Percentiles rank a stretch among this genome's conserved stretches.
These are phyloP conservation scores for Hymenoscyphus albidus DNA, from an alignment of 2,329 filamentous ascomycete species.

Conservation along the genomic window DNA sequence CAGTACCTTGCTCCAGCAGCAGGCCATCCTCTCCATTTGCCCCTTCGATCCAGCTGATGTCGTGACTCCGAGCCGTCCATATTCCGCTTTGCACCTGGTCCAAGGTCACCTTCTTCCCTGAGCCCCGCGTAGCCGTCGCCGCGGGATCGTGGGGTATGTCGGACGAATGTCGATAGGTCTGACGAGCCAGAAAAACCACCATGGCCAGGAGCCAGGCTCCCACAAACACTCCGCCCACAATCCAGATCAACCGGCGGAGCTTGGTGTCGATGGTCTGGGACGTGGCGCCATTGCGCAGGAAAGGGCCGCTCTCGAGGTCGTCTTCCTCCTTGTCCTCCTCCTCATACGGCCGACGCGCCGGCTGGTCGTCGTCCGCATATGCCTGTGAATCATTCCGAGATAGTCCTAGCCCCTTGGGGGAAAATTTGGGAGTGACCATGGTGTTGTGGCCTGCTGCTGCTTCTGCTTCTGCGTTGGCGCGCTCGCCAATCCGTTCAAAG, in stretches of 20 bases:
- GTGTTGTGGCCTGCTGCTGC: constrained; percentile 19
- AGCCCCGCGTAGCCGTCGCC: constrained; percentile 57
- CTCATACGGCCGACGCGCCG: constrained; percentile 19
- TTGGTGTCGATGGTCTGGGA: constrained; percentile 59
- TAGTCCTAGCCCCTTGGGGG: constrained; percentile 10
- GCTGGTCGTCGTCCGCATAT: constrained; percentile 30
- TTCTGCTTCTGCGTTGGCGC: constrained; percentile 19
- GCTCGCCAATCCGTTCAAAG: constrained; percentile 69
- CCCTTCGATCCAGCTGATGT: constrained; percentile 73
- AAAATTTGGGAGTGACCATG: constrained; percentile 31
- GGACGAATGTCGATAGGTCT: constrained; percentile 63
- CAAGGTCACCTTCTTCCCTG: constrained; percentile 68
- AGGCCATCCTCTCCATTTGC: constrained; percentile 77
- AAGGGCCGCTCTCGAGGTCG: constrained; percentile 46
- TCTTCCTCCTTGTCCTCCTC: constrained; percentile 36
- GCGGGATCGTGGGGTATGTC: constrained; percentile 64
- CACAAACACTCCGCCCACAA: constrained; percentile 57
- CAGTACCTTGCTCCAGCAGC: constrained; percentile 66
- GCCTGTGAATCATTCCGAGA: constrained; percentile 22
- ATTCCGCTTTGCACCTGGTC: constrained; percentile 64
- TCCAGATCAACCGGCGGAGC: constrained; percentile 53
- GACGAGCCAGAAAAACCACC: constrained; percentile 60
- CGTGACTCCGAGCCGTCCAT: constrained; percentile 61
- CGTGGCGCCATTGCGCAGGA: constrained; percentile 35
- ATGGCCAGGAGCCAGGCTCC: constrained; percentile 67